Percentiles rank a stretch among this genome's conserved stretches.
Conservation (phyloP, 2,329 filamentous ascomycete genomes). For the Chalara sp. region DNA sequence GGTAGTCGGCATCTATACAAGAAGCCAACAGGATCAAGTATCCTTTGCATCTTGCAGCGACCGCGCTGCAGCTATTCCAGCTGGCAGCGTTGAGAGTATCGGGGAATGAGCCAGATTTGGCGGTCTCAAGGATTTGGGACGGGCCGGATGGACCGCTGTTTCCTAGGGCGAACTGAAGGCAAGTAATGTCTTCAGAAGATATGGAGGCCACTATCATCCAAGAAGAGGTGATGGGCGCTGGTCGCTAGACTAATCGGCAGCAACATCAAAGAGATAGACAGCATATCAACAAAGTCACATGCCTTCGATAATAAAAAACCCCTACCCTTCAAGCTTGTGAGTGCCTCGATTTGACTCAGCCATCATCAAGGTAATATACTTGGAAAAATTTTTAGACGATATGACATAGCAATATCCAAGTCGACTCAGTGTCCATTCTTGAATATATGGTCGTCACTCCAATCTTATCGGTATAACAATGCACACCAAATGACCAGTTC, state of each 20-base stretch:
- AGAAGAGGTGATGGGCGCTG: background rate
- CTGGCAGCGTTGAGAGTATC: conserved; percentile 27
- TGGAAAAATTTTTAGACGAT: too few species aligned
- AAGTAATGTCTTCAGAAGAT: background rate
- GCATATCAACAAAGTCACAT: background rate
- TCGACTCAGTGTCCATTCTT: too few species aligned
- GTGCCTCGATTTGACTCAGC: too few species aligned
- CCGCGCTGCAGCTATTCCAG: conserved; percentile 30
- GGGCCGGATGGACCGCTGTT: conserved; percentile 8
- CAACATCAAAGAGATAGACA: too few species aligned
- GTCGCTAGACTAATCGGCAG: background rate
- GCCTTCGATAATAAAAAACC: background rate
- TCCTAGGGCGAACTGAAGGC: background rate
- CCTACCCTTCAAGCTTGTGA: too few species aligned
- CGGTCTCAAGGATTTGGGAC: conserved; percentile 34
- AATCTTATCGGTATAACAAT: too few species aligned
- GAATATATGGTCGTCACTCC: too few species aligned
- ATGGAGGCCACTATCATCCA: background rate
- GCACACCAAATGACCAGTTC: too few species aligned
- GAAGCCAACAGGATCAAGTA: conserved; percentile 25
- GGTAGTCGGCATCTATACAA: conserved; percentile 26
- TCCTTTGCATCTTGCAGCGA: conserved; percentile 29
- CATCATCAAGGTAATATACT: too few species aligned
- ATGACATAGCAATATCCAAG: too few species aligned
- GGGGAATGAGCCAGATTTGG: conserved; percentile 29